A percentile compares a stretch with the other conserved stretches of the same genome.
phyloP scores from a whole-genome alignment of 352 stramenopile genomes.

The Pythium sukuiense region DNA sequence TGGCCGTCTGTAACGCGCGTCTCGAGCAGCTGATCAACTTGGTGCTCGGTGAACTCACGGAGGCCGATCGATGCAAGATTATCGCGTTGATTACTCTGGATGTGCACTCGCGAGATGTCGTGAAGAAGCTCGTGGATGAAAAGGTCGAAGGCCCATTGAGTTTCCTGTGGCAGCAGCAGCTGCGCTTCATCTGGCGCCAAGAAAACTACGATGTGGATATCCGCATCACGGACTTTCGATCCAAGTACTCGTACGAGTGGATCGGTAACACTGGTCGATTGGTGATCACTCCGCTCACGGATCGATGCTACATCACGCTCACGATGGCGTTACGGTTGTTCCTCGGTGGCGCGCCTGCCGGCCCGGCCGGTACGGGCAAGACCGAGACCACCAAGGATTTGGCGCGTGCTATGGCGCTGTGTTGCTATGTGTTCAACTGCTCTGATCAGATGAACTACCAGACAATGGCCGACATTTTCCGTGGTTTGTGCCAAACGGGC shows the following conservation, averaged over 20 bases:
- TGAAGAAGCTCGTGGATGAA: slow-evolving; percentile 87
- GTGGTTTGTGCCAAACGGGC: slow-evolving; percentile 78
- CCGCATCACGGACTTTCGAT: slow-evolving; percentile 95
- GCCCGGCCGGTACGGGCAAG: slow-evolving; percentile 91
- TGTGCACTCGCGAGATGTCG: slow-evolving; percentile 94
- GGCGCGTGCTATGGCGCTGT: slow-evolving; percentile 80
- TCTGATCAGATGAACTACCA: slow-evolving; percentile 91
- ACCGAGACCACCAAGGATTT: slow-evolving; percentile 89
- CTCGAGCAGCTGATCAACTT: slow-evolving; percentile 93
- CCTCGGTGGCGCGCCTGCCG: slow-evolving; percentile 93
- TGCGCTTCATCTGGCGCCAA: slow-evolving; percentile 91
- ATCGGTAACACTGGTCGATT: slow-evolving; percentile 90
- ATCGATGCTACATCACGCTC: slow-evolving; percentile 97
- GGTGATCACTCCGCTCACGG: slow-evolving; percentile 95
- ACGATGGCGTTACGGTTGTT: slow-evolving; percentile 96
- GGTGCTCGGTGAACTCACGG: slow-evolving; percentile 86
- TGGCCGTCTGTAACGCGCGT: slow-evolving; percentile 76
- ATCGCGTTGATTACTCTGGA: slow-evolving; percentile 97
- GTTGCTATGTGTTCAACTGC: slow-evolving; percentile 91
- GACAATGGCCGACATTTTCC: slow-evolving; percentile 89
- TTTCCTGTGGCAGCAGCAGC: slow-evolving; percentile 88
- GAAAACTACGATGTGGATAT: slow-evolving; percentile 95
- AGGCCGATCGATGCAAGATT: slow-evolving; percentile 92
- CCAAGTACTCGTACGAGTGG: slow-evolving; percentile 92
- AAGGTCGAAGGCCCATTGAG: slow-evolving; percentile 87